phyloP scores from a whole-genome alignment of 2,329 filamentous ascomycete genomes.

The Penicillium frequentans region DNA sequence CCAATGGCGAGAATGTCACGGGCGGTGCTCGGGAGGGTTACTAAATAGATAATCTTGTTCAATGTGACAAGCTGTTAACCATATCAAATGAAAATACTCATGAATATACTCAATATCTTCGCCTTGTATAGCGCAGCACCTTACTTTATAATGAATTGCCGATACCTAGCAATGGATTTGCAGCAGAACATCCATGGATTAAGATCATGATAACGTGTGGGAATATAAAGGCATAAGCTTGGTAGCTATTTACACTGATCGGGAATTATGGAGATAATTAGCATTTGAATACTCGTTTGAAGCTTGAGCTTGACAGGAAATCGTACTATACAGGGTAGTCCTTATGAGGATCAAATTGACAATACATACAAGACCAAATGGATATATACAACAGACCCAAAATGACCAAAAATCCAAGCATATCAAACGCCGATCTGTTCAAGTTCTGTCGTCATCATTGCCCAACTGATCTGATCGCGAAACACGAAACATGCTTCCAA shows the following conservation, averaged over 20 bases:
- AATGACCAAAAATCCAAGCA: background rate
- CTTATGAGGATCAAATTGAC: background rate
- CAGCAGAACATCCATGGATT: too few relatives aligned
- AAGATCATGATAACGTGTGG: too few relatives aligned
- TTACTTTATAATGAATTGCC: too few relatives aligned
- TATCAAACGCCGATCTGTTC: constrained; percentile 1
- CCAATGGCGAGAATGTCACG: constrained; percentile 25
- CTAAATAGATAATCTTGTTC: background rate
- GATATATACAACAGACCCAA: constrained; percentile 8
- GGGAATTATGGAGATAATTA: background rate
- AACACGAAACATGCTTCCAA: background rate
- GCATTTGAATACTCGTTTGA: background rate
- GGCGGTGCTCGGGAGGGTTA: constrained; percentile 12
- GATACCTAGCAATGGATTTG: too few relatives aligned
- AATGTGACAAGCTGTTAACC: background rate
- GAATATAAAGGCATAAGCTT: too few relatives aligned
- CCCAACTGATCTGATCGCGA: background rate
- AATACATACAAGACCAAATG: constrained; percentile 5
- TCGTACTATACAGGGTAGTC: background rate
- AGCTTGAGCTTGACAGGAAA: background rate
- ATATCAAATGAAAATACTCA: background rate
- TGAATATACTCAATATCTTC: background rate
- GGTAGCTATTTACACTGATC: too few relatives aligned
- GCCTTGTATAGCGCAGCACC: too few relatives aligned
- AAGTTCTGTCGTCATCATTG: constrained; percentile 4